Percentiles rank a stretch among this genome's conserved stretches.
Conservation (phyloP, 306 rosid genomes). For the Sindora glabra region DNA sequence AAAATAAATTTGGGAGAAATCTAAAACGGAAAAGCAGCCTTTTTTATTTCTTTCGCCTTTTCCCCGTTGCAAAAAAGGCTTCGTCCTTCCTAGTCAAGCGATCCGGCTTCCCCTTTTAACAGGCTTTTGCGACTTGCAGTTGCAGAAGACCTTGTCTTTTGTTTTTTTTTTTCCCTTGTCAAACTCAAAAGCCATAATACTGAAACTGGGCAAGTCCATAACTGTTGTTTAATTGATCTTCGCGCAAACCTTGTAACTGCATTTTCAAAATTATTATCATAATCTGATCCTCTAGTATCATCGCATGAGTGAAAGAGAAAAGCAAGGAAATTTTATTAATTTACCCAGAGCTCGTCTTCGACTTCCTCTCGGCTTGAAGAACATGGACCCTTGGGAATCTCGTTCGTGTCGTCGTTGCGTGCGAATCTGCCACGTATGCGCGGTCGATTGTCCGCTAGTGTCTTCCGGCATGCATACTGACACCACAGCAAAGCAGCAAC, state of each 20-base stretch:
- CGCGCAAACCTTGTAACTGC: slow-evolving; percentile 52
- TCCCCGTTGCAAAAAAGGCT: too few relatives aligned
- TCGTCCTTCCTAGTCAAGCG: too few relatives aligned
- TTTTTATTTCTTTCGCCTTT: too few relatives aligned
- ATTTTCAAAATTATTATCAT: too few relatives aligned
- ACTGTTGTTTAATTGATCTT: slow-evolving; percentile 31
- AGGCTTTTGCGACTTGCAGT: too few relatives aligned
- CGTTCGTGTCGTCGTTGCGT: slow-evolving; percentile 66
- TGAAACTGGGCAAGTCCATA: slow-evolving; percentile 40
- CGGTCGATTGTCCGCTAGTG: slow-evolving; percentile 91
- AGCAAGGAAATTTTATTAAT: neutral
- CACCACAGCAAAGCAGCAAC: slow-evolving; percentile 6
- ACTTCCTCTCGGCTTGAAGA: slow-evolving; percentile 63
- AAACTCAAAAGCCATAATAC: slow-evolving; percentile 40
- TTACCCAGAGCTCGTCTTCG: slow-evolving; percentile 76
- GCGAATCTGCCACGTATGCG: slow-evolving; percentile 97
- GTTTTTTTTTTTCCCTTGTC: neutral
- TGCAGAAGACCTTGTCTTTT: too few relatives aligned
- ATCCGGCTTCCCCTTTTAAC: too few relatives aligned
- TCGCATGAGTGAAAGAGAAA: too few relatives aligned
- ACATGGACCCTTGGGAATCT: slow-evolving; percentile 48
- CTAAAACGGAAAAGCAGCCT: too few relatives aligned
- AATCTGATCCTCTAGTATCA: too few relatives aligned
- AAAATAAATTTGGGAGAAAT: too few relatives aligned
- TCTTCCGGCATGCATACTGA: slow-evolving; percentile 94